A percentile compares a stretch with the other conserved stretches of the same genome.
These are phyloP conservation scores for Paraconiothyrium brasiliense DNA, from an alignment of 2,329 filamentous ascomycete genomes.

Conservation along the genomic window DNA sequence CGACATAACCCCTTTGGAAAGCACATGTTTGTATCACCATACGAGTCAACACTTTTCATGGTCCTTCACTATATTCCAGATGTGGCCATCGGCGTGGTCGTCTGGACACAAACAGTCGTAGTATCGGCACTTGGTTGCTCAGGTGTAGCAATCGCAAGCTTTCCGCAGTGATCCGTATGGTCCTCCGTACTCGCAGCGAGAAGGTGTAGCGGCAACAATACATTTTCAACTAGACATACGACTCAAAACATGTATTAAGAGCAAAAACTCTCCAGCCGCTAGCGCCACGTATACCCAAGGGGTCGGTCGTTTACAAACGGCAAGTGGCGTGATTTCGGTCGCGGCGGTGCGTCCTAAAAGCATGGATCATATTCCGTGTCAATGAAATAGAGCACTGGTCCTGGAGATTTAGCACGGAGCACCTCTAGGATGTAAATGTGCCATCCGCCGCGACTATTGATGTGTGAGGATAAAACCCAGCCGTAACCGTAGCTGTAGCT, in stretches of 20 bases:
- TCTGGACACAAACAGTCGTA: not conserved
- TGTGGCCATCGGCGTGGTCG: not conserved
- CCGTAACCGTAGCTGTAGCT: not conserved
- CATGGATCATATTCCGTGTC: not conserved
- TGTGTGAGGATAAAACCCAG: not conserved
- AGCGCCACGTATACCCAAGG: not conserved
- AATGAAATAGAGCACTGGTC: not conserved
- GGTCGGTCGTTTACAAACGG: not conserved
- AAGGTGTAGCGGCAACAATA: not conserved
- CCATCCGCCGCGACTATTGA: not conserved
- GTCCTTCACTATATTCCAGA: too few relatives aligned
- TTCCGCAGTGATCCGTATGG: not conserved
- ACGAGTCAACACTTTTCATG: too few relatives aligned
- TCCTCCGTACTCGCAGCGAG: not conserved
- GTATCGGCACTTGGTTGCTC: not conserved
- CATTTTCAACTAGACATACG: not conserved
- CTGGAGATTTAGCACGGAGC: not conserved
- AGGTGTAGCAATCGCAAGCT: not conserved
- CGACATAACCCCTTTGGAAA: not conserved
- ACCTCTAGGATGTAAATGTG: not conserved
- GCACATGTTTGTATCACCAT: not conserved
- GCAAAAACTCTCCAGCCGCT: not conserved
- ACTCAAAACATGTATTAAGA: not conserved
- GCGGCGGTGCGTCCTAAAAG: not conserved
- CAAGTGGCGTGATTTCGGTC: not conserved